Evolutionary conservation across 208 protist species (phyloP), one percentile per base, ranked within the genome.

Genomic region (Balamuthia mandrillaris): DNA sequence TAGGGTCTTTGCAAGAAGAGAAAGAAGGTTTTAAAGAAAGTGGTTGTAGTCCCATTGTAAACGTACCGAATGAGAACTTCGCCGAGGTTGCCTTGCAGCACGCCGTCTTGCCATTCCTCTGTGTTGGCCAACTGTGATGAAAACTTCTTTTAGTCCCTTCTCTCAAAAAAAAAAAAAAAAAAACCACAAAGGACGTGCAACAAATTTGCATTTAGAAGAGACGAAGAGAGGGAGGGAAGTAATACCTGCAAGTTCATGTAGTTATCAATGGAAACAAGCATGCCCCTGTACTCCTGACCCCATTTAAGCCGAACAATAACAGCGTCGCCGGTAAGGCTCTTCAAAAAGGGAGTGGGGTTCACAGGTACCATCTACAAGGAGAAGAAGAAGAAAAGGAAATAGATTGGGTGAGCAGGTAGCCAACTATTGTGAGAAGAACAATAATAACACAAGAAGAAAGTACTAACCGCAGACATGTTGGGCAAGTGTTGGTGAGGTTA

Each of bases 271-370:
- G 97, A 97, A 29, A 98, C 92, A 1, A 99, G 89, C 29, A 92
- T 93, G 12, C 97, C 97, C 86, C 95, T 94, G 91, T 99, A 99
- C 86, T 99, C 96, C 56, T 97, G 96, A 33, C 98, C 98, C 97
- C 98, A 99, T 90, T 99, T 99, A 74, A 98, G 96, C 90, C 98
- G 98, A 21, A 98, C 96, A 14, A 96, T 87, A n/a, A 99, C 94
- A 6, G 93, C 92, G 68, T 97, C 96, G 49, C 97, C 97, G 0
- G 96, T 95, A 21, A 98, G 91, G 54, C 95, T 95, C 37, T 91
- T 90, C 16, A 99, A 91, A 84, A 98, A 98, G 27, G 95, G 95
- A 88, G 95, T 97, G 18, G 95, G 95, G 68, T 96, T 96, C 10
- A 96, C 92, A 18, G 89, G 88, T 7, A 78, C 49, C n/a, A n/a